Evolutionary conservation across 108 stramenopile genomes (phyloP), one percentile per base, ranked within the genome.

Genomic region (Seminavis robusta): DNA sequence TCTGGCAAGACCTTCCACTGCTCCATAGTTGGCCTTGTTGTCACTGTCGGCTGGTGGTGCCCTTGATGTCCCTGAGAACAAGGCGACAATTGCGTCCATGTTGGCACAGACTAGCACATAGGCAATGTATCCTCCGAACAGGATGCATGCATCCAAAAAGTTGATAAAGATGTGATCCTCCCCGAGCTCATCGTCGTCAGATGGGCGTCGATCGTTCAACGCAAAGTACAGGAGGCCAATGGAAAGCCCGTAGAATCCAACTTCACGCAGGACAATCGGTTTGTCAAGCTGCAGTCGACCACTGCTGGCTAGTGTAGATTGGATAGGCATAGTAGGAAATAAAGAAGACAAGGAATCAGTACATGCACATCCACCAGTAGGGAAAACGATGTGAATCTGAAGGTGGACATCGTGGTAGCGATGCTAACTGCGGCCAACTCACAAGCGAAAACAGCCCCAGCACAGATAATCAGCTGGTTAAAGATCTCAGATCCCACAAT

Each of bases 381-480:
- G 32, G n/a, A n/a, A n/a, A n/a, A n/a, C n/a, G n/a, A 13, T 4
- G 38, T 42, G 33, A 41, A 41, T 34, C 16, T 36, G n/a, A 3
- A 8, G 1, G 20, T 46, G n/a, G n/a, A n/a, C n/a, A n/a, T n/a
- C n/a, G n/a, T n/a, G n/a, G n/a, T n/a, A n/a, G n/a, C n/a, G n/a
- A n/a, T n/a, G n/a, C n/a, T n/a, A n/a, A n/a, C n/a, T n/a, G n/a
- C n/a, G n/a, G n/a, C n/a, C 48, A 34, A 40, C 47, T 54, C 64
- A 56, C 62, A 64, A 2, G 81, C 76, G 47, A 63, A 83, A 0
- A 89, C 86, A 9, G 83, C 69, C 37, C 84, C 84, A 0, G 90
- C 86, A 48, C 86, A 76, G 59, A 91, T 91, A n/a, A 88, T 69
- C 15, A 95, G 61, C 34, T 90, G 88, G 49, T 95, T 95, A 62